Evolutionary conservation across 805 yeast species (phyloP).

Genomic region (Saturnispora mendoncae): DNA sequence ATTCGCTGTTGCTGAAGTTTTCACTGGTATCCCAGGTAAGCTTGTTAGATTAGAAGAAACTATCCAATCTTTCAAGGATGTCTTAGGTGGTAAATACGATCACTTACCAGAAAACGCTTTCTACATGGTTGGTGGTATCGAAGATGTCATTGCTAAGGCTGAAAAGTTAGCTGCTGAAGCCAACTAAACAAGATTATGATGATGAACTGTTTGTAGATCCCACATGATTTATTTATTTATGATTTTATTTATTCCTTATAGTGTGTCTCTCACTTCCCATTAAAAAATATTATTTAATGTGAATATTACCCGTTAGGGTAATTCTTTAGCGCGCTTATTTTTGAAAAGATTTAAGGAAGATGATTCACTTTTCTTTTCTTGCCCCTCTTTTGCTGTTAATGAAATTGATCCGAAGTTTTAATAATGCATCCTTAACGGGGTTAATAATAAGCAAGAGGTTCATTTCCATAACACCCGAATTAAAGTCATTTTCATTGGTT

Average conservation of each 20-base stretch:
- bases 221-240: slow-evolving; percentile 10
- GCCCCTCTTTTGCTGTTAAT: not conserved
- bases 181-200: slow-evolving; percentile 34
- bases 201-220: slow-evolving; percentile 8
- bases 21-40: slow-evolving; percentile 99
- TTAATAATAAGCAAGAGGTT: not conserved
- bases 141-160: slow-evolving; percentile 97
- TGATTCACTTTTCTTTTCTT: not conserved
- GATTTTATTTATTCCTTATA: slow-evolving; percentile 12
- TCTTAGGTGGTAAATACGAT: slow-evolving; percentile 97
- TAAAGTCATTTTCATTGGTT: not conserved
- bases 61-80: slow-evolving; percentile 89
- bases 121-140: slow-evolving; percentile 99
- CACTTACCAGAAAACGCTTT: slow-evolving; percentile 98
- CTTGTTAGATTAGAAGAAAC: slow-evolving; percentile 96
- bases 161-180: slow-evolving; percentile 96
- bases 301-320: slow-evolving; percentile 1
- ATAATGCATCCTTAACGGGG: not conserved
- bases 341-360: not conserved
- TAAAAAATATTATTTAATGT: not conserved
- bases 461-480: not conserved
- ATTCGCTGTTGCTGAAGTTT: slow-evolving; percentile 98
- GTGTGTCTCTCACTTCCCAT: slow-evolving; percentile 2
- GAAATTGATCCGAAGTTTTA: too few relatives aligned
- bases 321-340: slow-evolving; percentile 7